A percentile compares a stretch with the other conserved stretches of the same genome.
phyloP scores from a whole-genome alignment of 805 yeast species.

The Kazachstania kunashirensis region DNA sequence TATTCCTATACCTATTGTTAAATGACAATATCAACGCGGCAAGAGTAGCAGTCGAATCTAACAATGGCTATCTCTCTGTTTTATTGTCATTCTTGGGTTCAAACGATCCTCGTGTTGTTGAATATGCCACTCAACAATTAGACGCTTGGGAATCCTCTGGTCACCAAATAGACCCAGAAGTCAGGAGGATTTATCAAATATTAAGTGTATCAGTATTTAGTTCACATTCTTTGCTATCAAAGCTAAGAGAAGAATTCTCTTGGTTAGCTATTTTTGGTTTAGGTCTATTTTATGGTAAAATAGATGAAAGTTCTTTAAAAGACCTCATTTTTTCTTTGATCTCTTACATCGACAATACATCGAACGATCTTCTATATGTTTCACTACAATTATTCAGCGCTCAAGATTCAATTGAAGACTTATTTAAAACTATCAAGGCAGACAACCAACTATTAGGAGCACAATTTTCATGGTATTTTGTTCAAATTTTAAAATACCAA shows the following conservation, averaged over 20 bases:
- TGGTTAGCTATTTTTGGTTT: slow-evolving; percentile 61
- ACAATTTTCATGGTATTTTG: slow-evolving; percentile 44
- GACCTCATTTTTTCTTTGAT: slow-evolving; percentile 20
- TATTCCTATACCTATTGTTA: slow-evolving; percentile 41
- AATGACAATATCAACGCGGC: slow-evolving; percentile 58
- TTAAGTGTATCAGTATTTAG: slow-evolving; percentile 43
- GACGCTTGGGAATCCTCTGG: slow-evolving; percentile 49
- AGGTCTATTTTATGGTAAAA: slow-evolving; percentile 53
- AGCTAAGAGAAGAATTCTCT: slow-evolving; percentile 39
- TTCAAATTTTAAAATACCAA: slow-evolving; percentile 36
- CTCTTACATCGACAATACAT: slow-evolving; percentile 1
- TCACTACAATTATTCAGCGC: slow-evolving; percentile 15
- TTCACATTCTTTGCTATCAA: slow-evolving; percentile 19
- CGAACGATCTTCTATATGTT: slow-evolving; percentile 7
- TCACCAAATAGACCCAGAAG: slow-evolving; percentile 37
- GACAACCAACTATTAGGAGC: slow-evolving; percentile 23
- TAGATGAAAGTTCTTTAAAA: slow-evolving; percentile 29
- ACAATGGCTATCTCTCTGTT: slow-evolving; percentile 61
- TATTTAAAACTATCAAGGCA: slow-evolving; percentile 9
- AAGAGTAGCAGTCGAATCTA: slow-evolving; percentile 46
- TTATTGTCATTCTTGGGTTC: slow-evolving; percentile 64
- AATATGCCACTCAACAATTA: slow-evolving; percentile 52
- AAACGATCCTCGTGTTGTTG: slow-evolving; percentile 47
- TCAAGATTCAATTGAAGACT: slow-evolving; percentile 8
- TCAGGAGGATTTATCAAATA: slow-evolving; percentile 54